Percentiles rank a stretch among this genome's conserved stretches.
Conservation (phyloP, 805 yeast species). For the Candida maesae region DNA sequence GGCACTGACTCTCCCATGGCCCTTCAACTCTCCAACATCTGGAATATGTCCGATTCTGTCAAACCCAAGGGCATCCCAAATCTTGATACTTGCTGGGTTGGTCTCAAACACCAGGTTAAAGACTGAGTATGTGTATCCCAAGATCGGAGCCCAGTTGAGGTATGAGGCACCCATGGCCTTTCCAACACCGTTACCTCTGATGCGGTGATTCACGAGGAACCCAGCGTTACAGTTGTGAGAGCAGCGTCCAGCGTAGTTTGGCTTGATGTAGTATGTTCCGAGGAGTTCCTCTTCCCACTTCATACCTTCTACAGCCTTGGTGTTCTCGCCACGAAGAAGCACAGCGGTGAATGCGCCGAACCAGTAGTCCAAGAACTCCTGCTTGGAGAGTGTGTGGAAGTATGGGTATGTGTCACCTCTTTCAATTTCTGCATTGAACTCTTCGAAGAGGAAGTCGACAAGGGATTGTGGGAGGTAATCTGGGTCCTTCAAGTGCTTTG, state of each 20-base stretch:
- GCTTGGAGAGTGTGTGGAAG: conserved; percentile 34
- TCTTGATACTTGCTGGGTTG: conserved; percentile 66
- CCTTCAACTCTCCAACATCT: conserved; percentile 71
- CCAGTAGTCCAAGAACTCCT: conserved; percentile 64
- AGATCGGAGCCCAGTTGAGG: conserved; percentile 64
- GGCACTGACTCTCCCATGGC: conserved; percentile 69
- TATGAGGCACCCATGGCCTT: conserved; percentile 64
- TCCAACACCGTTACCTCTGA: conserved; percentile 71
- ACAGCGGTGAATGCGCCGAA: conserved; percentile 63
- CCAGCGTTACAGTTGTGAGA: conserved; percentile 89
- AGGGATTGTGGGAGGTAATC: conserved; percentile 46
- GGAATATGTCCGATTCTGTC: conserved; percentile 72
- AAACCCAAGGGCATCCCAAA: conserved; percentile 85
- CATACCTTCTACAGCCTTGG: conserved; percentile 19
- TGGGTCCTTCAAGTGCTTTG: conserved; percentile 27
- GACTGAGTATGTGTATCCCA: conserved; percentile 81
- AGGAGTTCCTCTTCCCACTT: conserved; percentile 47
- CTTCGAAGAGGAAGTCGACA: conserved; percentile 40
- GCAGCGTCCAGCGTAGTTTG: conserved; percentile 82
- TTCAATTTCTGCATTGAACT: conserved; percentile 63
- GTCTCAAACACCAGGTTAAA: conserved; percentile 85
- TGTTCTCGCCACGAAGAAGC: conserved; percentile 43
- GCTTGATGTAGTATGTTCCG: conserved; percentile 80
- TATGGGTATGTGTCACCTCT: conserved; percentile 78
- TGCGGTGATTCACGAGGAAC: conserved; percentile 58